Base-by-base conservation (phyloP, 768 basidiomycete species). In the Symmetrospora coprosmae region DNA sequence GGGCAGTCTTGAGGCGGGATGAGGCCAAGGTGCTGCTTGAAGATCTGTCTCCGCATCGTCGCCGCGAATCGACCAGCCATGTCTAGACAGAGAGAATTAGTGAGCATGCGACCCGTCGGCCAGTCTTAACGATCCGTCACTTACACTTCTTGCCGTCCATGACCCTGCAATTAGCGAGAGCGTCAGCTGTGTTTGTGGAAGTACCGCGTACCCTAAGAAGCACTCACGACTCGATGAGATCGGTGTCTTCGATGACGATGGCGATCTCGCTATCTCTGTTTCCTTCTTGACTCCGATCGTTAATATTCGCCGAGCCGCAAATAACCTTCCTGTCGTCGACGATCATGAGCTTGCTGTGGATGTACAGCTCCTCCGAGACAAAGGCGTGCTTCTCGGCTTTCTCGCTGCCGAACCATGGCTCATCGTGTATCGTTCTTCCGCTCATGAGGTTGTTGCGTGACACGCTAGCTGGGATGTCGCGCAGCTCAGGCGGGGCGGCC, bases 261-360 rank as follows among this genome's bases (percentile, higher is more conserved):
- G 86, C 87, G 64, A 96, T 92, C 74, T 97, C 94, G 1, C 88
- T 92, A 72, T 67, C 63, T 6, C 50, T 23, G 40, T 50, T 41
- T 5, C 43, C 43, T 45, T 79, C 83, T 73, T 87, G 86, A 53
- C 82, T 84, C 14, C 87, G 82, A 67, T 91, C 88, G 63, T 91
- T 91, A 65, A 91, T 70, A 71, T 96, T 97, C 16, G 92, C 90
- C 39, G 86, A 89, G 33, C 92, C 91, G 78, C 90, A 85, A 65
- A 97, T 87, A 43, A 94, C 89, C 34, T 30, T 48, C 33, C 30
- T 19, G 39, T 67, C 59, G 49, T 60, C 63, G 34, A 62, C 53
- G 28, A 66, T 64, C 45, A 66, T 25, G 8, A 67, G 43, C 56
- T 64, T 48, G 51, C 67, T 69, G 64, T 71, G 70, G 47, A 73